phyloP scores from a whole-genome alignment of 2,329 filamentous ascomycete species.

The Penicillium verrucosum region DNA sequence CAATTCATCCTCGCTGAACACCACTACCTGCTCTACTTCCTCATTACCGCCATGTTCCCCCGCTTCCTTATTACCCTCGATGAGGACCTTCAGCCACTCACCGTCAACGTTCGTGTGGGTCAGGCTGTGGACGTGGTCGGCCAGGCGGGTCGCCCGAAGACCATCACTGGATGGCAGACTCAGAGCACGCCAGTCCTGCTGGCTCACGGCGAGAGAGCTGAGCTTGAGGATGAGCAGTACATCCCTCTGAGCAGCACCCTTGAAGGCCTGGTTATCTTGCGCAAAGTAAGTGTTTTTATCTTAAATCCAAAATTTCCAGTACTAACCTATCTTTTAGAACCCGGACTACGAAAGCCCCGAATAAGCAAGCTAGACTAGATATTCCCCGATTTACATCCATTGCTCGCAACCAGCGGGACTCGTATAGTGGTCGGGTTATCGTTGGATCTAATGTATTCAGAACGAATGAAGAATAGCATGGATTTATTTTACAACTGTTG shows the following conservation, averaged over 20 bases:
- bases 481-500: constrained; percentile 21
- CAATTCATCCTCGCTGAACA: constrained; percentile 68
- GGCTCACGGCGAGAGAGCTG: constrained; percentile 90
- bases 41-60: constrained; percentile 94
- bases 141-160: constrained; percentile 95
- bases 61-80: constrained; percentile 95
- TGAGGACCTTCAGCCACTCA: constrained; percentile 87
- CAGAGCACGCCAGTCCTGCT: constrained; percentile 97
- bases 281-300: constrained; percentile 67
- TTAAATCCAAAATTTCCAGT: background rate
- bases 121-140: constrained; percentile 98
- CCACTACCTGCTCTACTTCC: constrained; percentile 96
- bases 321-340: constrained; percentile 40
- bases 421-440: constrained; percentile 24
- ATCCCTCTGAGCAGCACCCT: constrained; percentile 85
- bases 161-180: constrained; percentile 98
- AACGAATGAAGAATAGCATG: constrained; percentile 34
- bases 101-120: constrained; percentile 93
- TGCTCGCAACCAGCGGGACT: constrained; percentile 18
- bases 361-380: constrained; percentile 30
- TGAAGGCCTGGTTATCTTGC: constrained; percentile 91
- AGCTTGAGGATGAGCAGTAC: constrained; percentile 97
- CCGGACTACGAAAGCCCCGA: constrained; percentile 45
- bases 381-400: constrained; percentile 16
- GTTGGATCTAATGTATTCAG: constrained; percentile 37